These are phyloP conservation scores for Colletotrichum tanaceti DNA, from an alignment of 2,329 filamentous ascomycete genomes.

Conservation along the genomic window DNA sequence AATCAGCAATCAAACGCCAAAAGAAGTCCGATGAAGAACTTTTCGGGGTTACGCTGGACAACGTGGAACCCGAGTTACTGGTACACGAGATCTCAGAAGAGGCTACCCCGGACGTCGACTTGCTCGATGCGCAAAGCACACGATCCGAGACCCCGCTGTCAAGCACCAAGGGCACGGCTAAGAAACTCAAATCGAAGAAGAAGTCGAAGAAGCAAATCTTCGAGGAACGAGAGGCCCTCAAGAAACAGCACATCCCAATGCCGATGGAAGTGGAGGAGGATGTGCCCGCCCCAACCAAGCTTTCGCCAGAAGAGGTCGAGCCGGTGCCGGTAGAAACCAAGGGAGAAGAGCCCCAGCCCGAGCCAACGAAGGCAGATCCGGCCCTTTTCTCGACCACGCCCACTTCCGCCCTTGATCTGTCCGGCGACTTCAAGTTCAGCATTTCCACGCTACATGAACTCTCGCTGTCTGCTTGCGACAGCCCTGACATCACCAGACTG, in stretches of 20 bases:
- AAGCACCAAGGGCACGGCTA: slow-evolving; percentile 65
- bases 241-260: slow-evolving; percentile 64
- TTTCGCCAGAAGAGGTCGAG: slow-evolving; percentile 50
- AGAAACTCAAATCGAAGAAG: slow-evolving; percentile 73
- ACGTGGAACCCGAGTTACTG: slow-evolving; percentile 62
- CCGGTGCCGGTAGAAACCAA: slow-evolving; percentile 40
- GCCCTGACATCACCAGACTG: slow-evolving; percentile 62
- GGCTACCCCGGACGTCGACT: slow-evolving; percentile 60
- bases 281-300: slow-evolving; percentile 45
- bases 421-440: slow-evolving; percentile 59
- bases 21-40: slow-evolving; percentile 85
- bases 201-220: slow-evolving; percentile 83
- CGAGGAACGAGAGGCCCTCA: slow-evolving; percentile 73
- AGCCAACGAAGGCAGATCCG: slow-evolving; percentile 53
- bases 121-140: slow-evolving; percentile 58
- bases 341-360: slow-evolving; percentile 52
- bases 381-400: slow-evolving; percentile 63
- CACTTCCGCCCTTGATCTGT: slow-evolving; percentile 58
- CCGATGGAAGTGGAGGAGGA: slow-evolving; percentile 45
- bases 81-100: slow-evolving; percentile 63
- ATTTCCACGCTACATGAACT: slow-evolving; percentile 59
- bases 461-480: slow-evolving; percentile 57
- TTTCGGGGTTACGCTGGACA: slow-evolving; percentile 72
- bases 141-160: slow-evolving; percentile 61
- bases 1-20: slow-evolving; percentile 79